Base-by-base conservation (phyloP, 805 yeast species). In the Candida bentonensis region DNA sequence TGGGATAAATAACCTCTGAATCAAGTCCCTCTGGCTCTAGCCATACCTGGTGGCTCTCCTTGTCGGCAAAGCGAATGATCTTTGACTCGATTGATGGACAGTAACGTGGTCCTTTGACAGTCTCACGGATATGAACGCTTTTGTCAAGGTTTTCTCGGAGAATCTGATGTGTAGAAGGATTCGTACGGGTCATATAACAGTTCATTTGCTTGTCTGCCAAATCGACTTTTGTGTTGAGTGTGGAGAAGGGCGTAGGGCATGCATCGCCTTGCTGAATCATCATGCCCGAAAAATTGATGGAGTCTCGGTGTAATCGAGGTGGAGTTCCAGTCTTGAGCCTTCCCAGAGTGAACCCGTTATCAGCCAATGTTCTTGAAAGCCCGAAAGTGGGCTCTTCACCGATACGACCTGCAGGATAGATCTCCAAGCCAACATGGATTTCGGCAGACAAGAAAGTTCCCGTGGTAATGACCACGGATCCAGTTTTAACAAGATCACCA, bases 311-410 rank as follows among this genome's bases (percentile, higher is more conserved):
- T 22, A 92, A 64, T 47, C 99, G 69, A 2, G 97, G 95, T 0
- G 99, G 99, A 0, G 99, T 92, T 0, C 99, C 99, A 0, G 99
- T 92, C 57, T 92, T 92, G 52, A 92, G 67, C 45, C 99, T 69
- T 0, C 97, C 97, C 43, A 92, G 64, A 48, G 75, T 67, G 59
- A 92, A 89, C 0, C 95, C 95, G 1, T 83, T 80, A 2, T 76
- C 76, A 22, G 67, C 63, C 34, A 92, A 70, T 1, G 97, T 87
- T 40, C 76, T 68, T 27, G 95, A 81, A 21, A 92, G 71, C 1
- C 97, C 97, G 62, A 78, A 82, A 0, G 96, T 84, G 2, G 97
- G 92, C 20, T 70, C 75, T 63, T 92, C 99, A 3, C 95, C 96
- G 22, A 89, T 80, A 51, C 99, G 70, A 0, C 99, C 99, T 0